Percentiles rank a stretch among this genome's conserved stretches.
These are phyloP conservation scores for Mallotus japonicus DNA, from an alignment of 441 rosid species.

Conservation along the genomic window DNA sequence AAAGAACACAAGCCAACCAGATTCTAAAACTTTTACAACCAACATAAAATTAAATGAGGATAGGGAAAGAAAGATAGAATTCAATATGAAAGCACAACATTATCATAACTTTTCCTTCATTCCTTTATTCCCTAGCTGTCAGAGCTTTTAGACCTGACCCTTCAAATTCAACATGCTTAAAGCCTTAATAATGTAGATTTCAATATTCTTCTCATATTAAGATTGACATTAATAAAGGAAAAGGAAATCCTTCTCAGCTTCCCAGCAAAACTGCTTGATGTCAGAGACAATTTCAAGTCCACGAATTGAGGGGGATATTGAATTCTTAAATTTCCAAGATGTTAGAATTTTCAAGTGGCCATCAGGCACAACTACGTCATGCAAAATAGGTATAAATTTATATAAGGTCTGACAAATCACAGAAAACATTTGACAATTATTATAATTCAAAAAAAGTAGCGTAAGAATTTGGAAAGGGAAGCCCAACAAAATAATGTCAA, in stretches of 20 bases:
- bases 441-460: background rate
- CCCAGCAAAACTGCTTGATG: background rate
- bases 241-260: background rate
- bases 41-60: background rate
- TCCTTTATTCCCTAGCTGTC: background rate
- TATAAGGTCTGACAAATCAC: background rate
- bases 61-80: background rate
- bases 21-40: background rate
- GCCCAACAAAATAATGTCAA: background rate
- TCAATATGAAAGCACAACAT: background rate
- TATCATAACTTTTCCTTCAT: background rate
- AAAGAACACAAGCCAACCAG: conserved; percentile 6
- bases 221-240: background rate
- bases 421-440: background rate
- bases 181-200: background rate
- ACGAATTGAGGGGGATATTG: background rate
- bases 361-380: background rate
- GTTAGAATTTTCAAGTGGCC: background rate
- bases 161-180: background rate
- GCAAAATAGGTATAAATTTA: too few species aligned
- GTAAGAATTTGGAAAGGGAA: background rate
- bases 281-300: background rate
- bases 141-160: background rate
- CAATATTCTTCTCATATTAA: background rate
- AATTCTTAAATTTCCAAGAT: conserved; percentile 3